These are phyloP conservation scores for Geotrichum klebahnii DNA, from an alignment of 1,139 yeast species.

Conservation along the genomic window DNA sequence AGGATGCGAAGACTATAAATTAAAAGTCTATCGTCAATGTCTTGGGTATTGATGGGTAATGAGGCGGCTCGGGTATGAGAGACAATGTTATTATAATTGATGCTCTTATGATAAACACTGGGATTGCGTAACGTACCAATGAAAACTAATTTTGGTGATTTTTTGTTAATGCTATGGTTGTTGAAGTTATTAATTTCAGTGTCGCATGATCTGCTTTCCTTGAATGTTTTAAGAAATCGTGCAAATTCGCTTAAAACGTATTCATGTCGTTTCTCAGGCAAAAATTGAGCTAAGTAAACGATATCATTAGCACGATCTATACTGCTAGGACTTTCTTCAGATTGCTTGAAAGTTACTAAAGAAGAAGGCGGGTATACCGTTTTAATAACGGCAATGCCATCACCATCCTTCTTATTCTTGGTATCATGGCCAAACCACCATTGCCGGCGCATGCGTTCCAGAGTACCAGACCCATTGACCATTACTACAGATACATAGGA, in stretches of 20 bases:
- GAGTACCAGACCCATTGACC: slow-evolving; percentile 91
- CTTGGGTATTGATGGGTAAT: no score
- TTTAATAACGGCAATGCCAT: slow-evolving; percentile 34
- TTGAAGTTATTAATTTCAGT: neutral
- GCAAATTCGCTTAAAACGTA: slow-evolving; percentile 63
- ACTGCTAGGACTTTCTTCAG: slow-evolving; percentile 39
- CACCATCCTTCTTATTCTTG: slow-evolving; percentile 20
- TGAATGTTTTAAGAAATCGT: slow-evolving; percentile 40
- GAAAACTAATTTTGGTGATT: neutral
- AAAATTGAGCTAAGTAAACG: slow-evolving; percentile 83
- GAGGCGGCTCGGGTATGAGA: neutral
- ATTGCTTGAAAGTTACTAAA: neutral
- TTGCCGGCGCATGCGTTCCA: slow-evolving; percentile 58
- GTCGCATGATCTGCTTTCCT: no score
- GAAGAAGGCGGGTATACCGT: slow-evolving; percentile 69
- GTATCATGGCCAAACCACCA: slow-evolving; percentile 48
- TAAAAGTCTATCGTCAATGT: neutral
- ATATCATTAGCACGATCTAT: slow-evolving; percentile 43
- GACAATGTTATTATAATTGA: neutral
- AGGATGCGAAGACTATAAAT: neutral
- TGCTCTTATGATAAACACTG: no score
- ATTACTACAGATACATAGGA: slow-evolving; percentile 60
- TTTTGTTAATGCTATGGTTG: neutral
- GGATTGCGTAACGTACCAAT: neutral
- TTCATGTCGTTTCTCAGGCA: slow-evolving; percentile 89